These are phyloP conservation scores for Solanum sejunctum DNA, from an alignment of 257 asterid species.

Conservation along the genomic window DNA sequence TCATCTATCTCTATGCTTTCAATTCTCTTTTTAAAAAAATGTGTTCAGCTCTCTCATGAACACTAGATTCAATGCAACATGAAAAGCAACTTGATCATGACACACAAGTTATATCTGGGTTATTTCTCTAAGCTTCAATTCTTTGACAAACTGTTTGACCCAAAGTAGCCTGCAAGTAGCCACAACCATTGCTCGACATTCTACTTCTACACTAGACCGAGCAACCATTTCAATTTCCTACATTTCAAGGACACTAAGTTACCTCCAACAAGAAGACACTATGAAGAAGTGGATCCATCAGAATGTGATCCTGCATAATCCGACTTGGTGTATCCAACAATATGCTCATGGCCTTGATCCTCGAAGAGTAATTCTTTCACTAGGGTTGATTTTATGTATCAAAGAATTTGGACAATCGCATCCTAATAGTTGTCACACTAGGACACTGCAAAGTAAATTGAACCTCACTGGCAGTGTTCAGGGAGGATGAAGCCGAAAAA, in stretches of 20 bases:
- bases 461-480: background rate
- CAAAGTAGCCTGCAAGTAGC: background rate
- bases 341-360: background rate
- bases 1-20: background rate
- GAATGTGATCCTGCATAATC: background rate
- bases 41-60: background rate
- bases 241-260: background rate
- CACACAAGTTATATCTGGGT: background rate
- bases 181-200: background rate
- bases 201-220: background rate
- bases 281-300: background rate
- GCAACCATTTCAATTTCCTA: background rate
- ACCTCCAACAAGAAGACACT: background rate
- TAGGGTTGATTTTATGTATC: background rate
- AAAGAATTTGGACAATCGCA: background rate
- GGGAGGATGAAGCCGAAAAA: too few relatives aligned
- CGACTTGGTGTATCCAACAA: background rate
- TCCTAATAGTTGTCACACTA: background rate
- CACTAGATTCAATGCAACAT: background rate
- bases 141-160: background rate
- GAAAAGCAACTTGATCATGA: background rate
- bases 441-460: background rate
- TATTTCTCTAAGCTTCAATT: background rate
- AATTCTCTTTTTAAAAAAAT: background rate
- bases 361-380: background rate